These are phyloP conservation scores for Backusella macrospora DNA, from an alignment of 192 early-diverging fungal species.

Conservation along the genomic window DNA sequence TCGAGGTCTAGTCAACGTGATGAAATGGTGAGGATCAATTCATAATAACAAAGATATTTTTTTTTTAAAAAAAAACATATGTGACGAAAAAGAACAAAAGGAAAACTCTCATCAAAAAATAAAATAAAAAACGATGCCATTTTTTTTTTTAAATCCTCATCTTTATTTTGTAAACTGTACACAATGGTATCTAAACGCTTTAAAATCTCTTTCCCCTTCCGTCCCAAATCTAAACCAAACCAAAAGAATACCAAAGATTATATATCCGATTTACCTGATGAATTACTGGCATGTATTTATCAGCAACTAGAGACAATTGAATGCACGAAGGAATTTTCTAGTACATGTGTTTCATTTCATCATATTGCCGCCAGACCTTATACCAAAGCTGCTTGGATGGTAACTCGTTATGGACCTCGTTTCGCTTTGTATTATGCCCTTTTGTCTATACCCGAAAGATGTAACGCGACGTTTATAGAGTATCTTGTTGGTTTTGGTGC, in stretches of 20 bases:
- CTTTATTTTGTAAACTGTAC: neutral
- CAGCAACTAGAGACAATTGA: constrained; percentile 10
- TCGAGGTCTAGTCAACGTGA: neutral
- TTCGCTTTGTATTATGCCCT: constrained; percentile 24
- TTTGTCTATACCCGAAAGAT: neutral
- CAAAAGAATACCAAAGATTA: neutral
- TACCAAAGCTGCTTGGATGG: constrained; percentile 24
- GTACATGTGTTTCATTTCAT: constrained; percentile 13
- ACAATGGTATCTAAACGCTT: neutral
- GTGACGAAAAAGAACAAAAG: constrained; percentile 4
- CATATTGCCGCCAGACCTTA: neutral
- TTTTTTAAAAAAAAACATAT: neutral
- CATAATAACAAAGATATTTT: neutral
- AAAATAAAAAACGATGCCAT: neutral
- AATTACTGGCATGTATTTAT: constrained; percentile 3
- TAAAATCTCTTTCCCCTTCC: constrained; percentile 5
- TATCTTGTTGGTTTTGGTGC: constrained; percentile 20
- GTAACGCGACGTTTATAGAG: neutral
- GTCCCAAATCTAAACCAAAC: constrained; percentile 1
- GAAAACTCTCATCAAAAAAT: neutral
- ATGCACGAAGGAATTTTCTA: neutral
- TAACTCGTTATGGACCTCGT: constrained; percentile 14
- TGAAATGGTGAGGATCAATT: constrained; percentile 5
- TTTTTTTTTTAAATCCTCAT: neutral
- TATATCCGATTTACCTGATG: constrained; percentile 5